Base-by-base conservation (phyloP, 2,329 filamentous ascomycete species). In the Exophiala spinifera region DNA sequence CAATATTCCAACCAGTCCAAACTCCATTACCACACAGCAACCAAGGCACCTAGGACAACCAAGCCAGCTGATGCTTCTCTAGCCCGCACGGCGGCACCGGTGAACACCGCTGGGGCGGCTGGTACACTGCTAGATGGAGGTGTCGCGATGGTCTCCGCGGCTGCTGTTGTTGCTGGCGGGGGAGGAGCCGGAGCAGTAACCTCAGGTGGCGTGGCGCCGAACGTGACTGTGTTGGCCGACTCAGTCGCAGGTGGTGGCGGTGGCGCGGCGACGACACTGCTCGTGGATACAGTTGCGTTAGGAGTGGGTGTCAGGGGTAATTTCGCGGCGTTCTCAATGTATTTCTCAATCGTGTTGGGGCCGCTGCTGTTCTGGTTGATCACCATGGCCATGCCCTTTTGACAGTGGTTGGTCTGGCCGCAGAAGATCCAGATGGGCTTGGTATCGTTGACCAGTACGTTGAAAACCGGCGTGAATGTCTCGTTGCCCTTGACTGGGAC, bases 401-500 rank as follows among this genome's bases (percentile, higher is more conserved):
- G 81, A 72, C 88, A 94, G 74, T 94, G 89, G 66, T 78, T 81
- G 43, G 69, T 83, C 70, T 90, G 85, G 25, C 83, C 84, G 74
- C 88, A 92, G 78, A 87, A 92, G 61, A 88, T 74, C 88, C 89
- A 94, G 61, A 91, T 76, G 25, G 89, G 88, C 51, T 79, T 85
- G 42, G 79, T 81, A 70, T 83, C 77, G 66, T 84, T 85, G 69
- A 94, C 74, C 69, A 78, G 79, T 65, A 92, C 75, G 55, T 85
- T 89, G 72, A 85, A 94, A 50, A 85, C 85, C 23, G 87, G 82
- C 56, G 84, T 78, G 68, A 75, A 72, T 63, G 75, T 76, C 64
- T 70, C 74, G 57, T 70, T 65, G 19, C 71, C 66, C 59, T 74
- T 76, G 54, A 82, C 80, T 2, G 77, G 76, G 39, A 83, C 85